These are phyloP conservation scores for Petrea volubilis DNA, from an alignment of 257 asterid species.

Conservation along the genomic window DNA sequence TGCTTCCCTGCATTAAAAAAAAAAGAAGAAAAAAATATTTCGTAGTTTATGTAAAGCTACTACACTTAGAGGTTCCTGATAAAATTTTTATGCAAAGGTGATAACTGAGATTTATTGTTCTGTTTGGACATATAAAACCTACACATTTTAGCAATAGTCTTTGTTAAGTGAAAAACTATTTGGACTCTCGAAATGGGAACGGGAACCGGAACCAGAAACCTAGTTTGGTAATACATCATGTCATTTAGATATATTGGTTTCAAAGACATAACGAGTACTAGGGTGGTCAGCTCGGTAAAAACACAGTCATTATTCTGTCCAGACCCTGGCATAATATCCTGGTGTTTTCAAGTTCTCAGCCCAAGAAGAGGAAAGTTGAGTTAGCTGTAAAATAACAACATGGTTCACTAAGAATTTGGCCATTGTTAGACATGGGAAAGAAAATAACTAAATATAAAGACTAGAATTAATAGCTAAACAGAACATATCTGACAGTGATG, in stretches of 20 bases:
- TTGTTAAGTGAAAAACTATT: background rate
- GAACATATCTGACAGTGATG: slow-evolving; percentile 1
- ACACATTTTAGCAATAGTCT: background rate
- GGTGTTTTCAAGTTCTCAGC: background rate
- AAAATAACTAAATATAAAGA: background rate
- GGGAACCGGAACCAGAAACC: slow-evolving; percentile 21
- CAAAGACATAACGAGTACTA: background rate
- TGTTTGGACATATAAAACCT: background rate
- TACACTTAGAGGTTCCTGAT: background rate
- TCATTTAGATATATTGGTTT: background rate
- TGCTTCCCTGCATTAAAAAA: slow-evolving; percentile 25
- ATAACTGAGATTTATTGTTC: background rate
- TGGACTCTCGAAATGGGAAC: slow-evolving; percentile 7
- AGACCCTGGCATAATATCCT: background rate
- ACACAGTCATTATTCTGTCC: background rate
- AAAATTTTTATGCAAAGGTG: background rate
- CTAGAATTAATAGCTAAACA: slow-evolving; percentile 9
- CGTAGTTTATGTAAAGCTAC: background rate
- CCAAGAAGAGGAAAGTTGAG: slow-evolving; percentile 14
- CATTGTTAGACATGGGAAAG: background rate
- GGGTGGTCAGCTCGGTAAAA: background rate
- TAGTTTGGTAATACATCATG: background rate
- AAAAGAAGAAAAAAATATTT: slow-evolving; percentile 16
- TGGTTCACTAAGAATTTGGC: background rate
- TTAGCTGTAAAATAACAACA: slow-evolving; percentile 4